A percentile compares a stretch with the other conserved stretches of the same genome.
These are phyloP conservation scores for Phytophthora uliginosa DNA, from an alignment of 352 stramenopile genomes.

Conservation along the genomic window DNA sequence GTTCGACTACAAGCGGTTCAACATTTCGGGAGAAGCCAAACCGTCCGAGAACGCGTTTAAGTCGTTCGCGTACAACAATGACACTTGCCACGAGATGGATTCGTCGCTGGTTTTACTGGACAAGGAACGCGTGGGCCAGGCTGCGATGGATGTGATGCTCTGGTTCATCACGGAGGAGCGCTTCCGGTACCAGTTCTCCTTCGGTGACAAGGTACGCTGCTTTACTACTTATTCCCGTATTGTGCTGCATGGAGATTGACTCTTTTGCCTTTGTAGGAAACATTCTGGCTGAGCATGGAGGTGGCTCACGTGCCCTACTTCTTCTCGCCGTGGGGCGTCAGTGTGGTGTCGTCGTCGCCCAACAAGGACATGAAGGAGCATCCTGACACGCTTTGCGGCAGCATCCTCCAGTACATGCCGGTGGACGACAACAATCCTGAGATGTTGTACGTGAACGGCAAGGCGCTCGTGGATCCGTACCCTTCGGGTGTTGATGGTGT, in stretches of 20 bases:
- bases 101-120: conserved; percentile 43
- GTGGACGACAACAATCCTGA: conserved; percentile 28
- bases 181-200: conserved; percentile 43
- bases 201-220: conserved; percentile 39
- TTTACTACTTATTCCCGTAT: not conserved
- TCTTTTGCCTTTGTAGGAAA: conserved; percentile 23
- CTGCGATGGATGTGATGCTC: conserved; percentile 41
- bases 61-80: conserved; percentile 56
- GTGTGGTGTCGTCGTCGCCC: conserved; percentile 45
- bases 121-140: conserved; percentile 41
- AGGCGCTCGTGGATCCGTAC: conserved; percentile 35
- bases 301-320: conserved; percentile 49
- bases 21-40: conserved; percentile 23
- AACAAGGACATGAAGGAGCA: conserved; percentile 47
- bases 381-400: conserved; percentile 38
- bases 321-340: conserved; percentile 55
- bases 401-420: conserved; percentile 39
- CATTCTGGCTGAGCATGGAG: conserved; percentile 57
- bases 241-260: not conserved
- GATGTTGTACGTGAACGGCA: conserved; percentile 40
- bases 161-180: conserved; percentile 46
- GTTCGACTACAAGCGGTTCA: conserved; percentile 67
- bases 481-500: conserved; percentile 35
- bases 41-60: conserved; percentile 51
- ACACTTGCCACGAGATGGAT: conserved; percentile 70